Evolutionary conservation across 192 early-diverging fungal species (phyloP), one percentile per base, ranked within the genome.

Genomic region (Umbelopsis ramanniana): DNA sequence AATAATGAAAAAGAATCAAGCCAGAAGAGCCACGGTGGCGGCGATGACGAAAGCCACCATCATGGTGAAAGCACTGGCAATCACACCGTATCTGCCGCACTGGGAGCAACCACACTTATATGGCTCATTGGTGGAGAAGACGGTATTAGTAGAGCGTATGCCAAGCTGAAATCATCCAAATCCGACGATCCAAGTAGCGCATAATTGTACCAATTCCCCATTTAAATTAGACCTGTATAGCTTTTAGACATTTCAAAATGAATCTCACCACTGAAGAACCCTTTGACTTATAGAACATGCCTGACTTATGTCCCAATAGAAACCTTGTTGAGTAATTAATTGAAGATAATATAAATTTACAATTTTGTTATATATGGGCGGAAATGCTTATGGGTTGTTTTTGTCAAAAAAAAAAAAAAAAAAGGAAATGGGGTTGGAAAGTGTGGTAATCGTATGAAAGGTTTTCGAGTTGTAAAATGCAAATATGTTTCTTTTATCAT

Each of bases 111-210:
- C 7, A 33, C 33, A 4, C 17, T 63, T 0, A 37, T 63, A 29
- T 63, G 57, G 57, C 33, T 63, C 17, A 19, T 63, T 3, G 26
- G n/a, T 17, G 57, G 57, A 11, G 29, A 63, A 35, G 57, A 63
- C 17, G 57, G 57, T 37, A 35, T 63, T 2, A 22, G 35, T 37
- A 63, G 17, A 12, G 17, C 57, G 12, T 22, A 29, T 0, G 33
- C 57, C 15, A 63, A 35, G 15, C 0, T 38, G 57, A 63, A 63
- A 33, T 5, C 48, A n/a, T n/a, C 48, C 0, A 50, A 50, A 15
- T 21, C 15, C 19, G 17, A 43, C 0, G 11, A 5, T 43, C 6
- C 40, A 43, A 43, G 6, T 43, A 43, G 40, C 11, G 40, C 1
- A 43, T 43, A 5, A 43, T 43, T 43, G 40, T 43, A 43, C 11